These are phyloP conservation scores for Plenodomus biglobosus DNA, from an alignment of 2,329 filamentous ascomycete genomes.

Conservation along the genomic window DNA sequence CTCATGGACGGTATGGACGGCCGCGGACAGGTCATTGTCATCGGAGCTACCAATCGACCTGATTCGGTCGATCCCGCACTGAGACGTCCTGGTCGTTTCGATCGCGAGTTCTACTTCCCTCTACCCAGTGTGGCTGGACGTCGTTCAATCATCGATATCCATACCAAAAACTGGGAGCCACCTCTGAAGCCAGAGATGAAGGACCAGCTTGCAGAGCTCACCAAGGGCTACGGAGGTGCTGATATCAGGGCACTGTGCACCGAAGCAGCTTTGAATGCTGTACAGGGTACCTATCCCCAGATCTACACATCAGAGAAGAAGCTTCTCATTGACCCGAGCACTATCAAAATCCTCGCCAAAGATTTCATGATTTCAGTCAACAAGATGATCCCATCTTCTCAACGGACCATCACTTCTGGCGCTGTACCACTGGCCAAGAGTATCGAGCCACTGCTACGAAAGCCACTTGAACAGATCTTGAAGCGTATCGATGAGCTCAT, in stretches of 20 bases:
- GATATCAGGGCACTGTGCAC: conserved; percentile 93
- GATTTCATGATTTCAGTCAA: conserved; percentile 98
- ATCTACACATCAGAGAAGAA: conserved; percentile 92
- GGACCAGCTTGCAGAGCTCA: conserved; percentile 77
- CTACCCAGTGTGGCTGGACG: conserved; percentile 79
- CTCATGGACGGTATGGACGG: conserved; percentile 56
- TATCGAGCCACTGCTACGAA: conserved; percentile 77
- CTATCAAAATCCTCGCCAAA: conserved; percentile 83
- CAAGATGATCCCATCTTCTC: conserved; percentile 93
- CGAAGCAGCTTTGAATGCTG: conserved; percentile 91
- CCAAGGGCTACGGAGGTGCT: conserved; percentile 95
- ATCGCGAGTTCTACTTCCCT: conserved; percentile 97
- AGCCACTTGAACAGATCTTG: conserved; percentile 71
- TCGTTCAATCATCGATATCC: conserved; percentile 87
- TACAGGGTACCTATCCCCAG: conserved; percentile 93
- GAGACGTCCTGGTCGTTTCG: conserved; percentile 88
- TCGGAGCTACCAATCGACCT: conserved; percentile 95
- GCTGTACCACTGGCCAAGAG: conserved; percentile 77
- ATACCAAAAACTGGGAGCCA: conserved; percentile 89
- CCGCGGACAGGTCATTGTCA: conserved; percentile 85
- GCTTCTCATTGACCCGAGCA: conserved; percentile 80
- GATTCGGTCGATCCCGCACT: conserved; percentile 97
- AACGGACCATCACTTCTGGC: conserved; percentile 82
- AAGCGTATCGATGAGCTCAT: conserved; percentile 71
- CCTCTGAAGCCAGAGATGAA: conserved; percentile 76